Evolutionary conservation across 2,329 filamentous ascomycete species (phyloP), one percentile per base, ranked within the genome.

Genomic region (Neurospora crassa): DNA sequence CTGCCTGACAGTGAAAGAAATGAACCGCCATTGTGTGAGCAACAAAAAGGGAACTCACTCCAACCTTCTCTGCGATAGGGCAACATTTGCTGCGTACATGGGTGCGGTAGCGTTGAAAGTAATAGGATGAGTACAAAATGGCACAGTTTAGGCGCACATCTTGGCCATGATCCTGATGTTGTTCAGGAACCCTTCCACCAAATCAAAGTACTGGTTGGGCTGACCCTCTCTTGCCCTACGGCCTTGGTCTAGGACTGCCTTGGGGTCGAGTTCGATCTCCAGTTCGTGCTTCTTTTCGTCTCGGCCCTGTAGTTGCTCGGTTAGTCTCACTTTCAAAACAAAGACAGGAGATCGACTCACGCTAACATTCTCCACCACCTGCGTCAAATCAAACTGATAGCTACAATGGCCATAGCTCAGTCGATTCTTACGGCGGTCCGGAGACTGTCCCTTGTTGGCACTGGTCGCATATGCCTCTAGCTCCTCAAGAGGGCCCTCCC

Each of bases 341-440:
- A 5, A 40, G 3, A 34, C 8, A 34, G 67, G 2, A 34, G 4
- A 20, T 20, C 12, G 14, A 70, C 29, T 43, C 34, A 67, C n/a
- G 40, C 67, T 69, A n/a, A 72, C 75, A 6, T 78, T 78, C 68
- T 85, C 86, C 12, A 89, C 91, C 59, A 99, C 96, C 79, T 97
- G 94, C 0, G 96, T 99, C 69, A 99, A 84, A 81, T 99, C 96
- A 76, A 99, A 87, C 79, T 96, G 92, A 79, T 96, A 97, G 70
- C 89, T 89, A 53, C 94, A 87, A 79, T 98, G 96, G 11, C 87
- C 90, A 81, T 99, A 99, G 78, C 92, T 96, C 79, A 99, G 84
- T 20, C 96, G 89, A 80, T 99, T 94, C 80, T 99, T 99, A 76
- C 89, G 90, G 7, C 94, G 89, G 77, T 93, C 90, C 7, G 86